Conservation (phyloP, 2,329 filamentous ascomycete genomes). For the Teratosphaeria gauchensis region DNA sequence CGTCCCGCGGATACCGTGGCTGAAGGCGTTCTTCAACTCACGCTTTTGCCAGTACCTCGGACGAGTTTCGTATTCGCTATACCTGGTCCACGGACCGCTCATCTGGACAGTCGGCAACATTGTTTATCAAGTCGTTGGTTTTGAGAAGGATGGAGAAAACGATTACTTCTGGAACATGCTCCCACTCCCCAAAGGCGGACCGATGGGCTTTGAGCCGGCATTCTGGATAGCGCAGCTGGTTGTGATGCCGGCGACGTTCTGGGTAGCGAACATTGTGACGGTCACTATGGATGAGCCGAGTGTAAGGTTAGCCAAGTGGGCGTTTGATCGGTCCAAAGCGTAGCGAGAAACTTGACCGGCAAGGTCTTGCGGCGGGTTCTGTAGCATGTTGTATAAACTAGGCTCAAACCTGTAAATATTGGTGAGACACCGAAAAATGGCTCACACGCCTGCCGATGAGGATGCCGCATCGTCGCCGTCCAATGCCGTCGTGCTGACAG, state of each 20-base stretch:
- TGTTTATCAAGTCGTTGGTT: slow-evolving; percentile 16
- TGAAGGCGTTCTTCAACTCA: slow-evolving; percentile 50
- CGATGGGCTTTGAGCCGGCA: slow-evolving; percentile 14
- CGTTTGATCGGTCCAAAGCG: not conserved
- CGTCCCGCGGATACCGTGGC: slow-evolving; percentile 48
- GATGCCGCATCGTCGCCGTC: not conserved
- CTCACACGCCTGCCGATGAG: not conserved
- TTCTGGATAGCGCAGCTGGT: slow-evolving; percentile 15
- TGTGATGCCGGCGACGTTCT: slow-evolving; percentile 15
- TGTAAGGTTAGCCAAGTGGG: slow-evolving; percentile 1
- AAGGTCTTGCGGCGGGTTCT: not conserved
- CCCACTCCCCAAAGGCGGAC: slow-evolving; percentile 12
- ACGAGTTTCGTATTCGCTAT: slow-evolving; percentile 51
- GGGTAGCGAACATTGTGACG: slow-evolving; percentile 18
- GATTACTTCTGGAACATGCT: slow-evolving; percentile 10
- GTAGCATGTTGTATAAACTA: not conserved
- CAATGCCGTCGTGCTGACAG: not conserved
- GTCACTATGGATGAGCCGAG: slow-evolving; percentile 15
- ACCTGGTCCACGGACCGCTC: slow-evolving; percentile 55
- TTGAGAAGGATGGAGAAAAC: slow-evolving; percentile 10
- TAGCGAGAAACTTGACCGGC: not conserved
- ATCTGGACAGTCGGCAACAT: slow-evolving; percentile 47
- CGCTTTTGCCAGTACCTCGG: slow-evolving; percentile 54
- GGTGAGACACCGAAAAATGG: not conserved
- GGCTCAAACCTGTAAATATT: not conserved